Conservation (phyloP, 441 rosid species). For the California macrophylla region DNA sequence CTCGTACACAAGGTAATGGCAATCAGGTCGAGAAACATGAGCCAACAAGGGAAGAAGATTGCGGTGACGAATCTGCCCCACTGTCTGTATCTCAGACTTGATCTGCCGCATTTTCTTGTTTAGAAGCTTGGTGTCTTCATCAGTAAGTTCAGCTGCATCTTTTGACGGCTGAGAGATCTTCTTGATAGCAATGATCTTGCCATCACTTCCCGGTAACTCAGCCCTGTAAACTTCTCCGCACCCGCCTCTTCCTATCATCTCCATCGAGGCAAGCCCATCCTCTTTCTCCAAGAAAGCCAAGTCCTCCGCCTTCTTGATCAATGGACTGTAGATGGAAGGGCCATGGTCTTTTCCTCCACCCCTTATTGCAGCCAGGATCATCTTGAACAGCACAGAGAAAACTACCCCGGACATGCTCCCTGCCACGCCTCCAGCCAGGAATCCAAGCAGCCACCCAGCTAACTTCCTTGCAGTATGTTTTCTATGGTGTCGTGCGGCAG, state of each 20-base stretch:
- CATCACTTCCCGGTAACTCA: conserved; percentile 50
- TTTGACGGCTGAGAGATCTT: conserved; percentile 54
- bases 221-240: conserved; percentile 82
- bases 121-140: conserved; percentile 52
- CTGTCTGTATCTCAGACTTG: conserved; percentile 59
- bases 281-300: conserved; percentile 74
- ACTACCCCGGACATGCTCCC: conserved; percentile 61
- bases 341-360: conserved; percentile 42
- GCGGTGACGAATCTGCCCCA: conserved; percentile 70
- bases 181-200: conserved; percentile 63
- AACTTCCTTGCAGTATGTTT: conserved; percentile 31
- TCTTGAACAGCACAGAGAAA: conserved; percentile 51
- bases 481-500: conserved; percentile 12
- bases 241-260: conserved; percentile 69
- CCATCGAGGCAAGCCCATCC: conserved; percentile 37
- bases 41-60: conserved; percentile 75
- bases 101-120: conserved; percentile 79
- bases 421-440: conserved; percentile 48
- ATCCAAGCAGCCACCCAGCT: conserved; percentile 47
- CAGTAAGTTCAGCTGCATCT: conserved; percentile 51
- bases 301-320: conserved; percentile 64
- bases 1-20: conserved; percentile 72
- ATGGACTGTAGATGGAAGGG: conserved; percentile 53
- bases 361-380: conserved; percentile 33
- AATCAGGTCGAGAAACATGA: conserved; percentile 56